These are phyloP conservation scores for Cicer judaicum DNA, from an alignment of 306 rosid genomes.

Conservation along the genomic window DNA sequence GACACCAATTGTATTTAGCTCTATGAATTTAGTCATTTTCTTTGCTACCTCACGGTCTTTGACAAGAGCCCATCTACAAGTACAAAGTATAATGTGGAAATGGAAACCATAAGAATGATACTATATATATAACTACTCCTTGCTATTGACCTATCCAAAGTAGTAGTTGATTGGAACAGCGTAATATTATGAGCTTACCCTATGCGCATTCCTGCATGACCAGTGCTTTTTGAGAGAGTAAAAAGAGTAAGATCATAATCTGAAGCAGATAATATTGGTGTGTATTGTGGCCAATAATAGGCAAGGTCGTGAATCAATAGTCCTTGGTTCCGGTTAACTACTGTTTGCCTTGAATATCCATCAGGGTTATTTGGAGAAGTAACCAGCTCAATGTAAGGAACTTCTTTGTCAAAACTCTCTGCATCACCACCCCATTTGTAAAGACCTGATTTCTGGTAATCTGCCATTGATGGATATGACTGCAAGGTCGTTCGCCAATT, in stretches of 20 bases:
- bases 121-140: no score
- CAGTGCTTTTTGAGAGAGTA: constrained; percentile 85
- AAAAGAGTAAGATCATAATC: constrained; percentile 75
- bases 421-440: constrained; percentile 93
- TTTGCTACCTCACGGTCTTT: constrained; percentile 69
- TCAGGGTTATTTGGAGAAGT: constrained; percentile 97
- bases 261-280: constrained; percentile 67
- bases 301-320: constrained; percentile 77
- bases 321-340: constrained; percentile 67
- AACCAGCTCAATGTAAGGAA: constrained; percentile 80
- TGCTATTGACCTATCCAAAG: no score
- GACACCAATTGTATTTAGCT: constrained; percentile 83
- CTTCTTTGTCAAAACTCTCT: constrained; percentile 50
- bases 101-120: not conserved
- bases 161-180: constrained; percentile 5
- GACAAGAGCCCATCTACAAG: constrained; percentile 86
- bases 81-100: not conserved
- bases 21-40: constrained; percentile 77
- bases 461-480: constrained; percentile 79
- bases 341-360: constrained; percentile 62
- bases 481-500: constrained; percentile 52
- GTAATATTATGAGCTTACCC: constrained; percentile 57
- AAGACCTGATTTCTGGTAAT: constrained; percentile 80
- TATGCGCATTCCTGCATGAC: constrained; percentile 90
- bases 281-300: constrained; percentile 96